phyloP scores from a whole-genome alignment of 2,329 filamentous ascomycete species.

The Aspergillus sp. region DNA sequence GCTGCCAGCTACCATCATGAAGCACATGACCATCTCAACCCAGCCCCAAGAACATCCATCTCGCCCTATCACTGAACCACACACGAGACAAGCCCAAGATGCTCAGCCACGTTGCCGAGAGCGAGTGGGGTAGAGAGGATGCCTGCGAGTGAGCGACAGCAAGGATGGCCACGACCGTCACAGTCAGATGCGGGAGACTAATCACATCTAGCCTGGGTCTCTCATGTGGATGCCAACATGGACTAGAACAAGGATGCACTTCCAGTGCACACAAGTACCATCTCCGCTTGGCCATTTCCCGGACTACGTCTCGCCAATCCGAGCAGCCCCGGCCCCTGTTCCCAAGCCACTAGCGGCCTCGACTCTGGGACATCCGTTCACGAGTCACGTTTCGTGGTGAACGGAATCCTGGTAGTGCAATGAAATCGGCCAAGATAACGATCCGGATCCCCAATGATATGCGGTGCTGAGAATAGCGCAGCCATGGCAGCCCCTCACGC shows the following conservation, averaged over 20 bases:
- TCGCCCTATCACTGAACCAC: neutral
- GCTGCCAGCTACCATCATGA: no score
- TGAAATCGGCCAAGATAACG: constrained; percentile 19
- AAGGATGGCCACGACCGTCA: neutral
- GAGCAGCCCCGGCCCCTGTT: neutral
- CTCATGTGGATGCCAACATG: neutral
- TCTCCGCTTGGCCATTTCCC: constrained; percentile 2
- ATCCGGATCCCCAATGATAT: constrained; percentile 11
- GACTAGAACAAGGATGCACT: neutral
- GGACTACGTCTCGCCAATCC: constrained; percentile 8
- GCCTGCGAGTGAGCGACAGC: neutral
- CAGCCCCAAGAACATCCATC: no score
- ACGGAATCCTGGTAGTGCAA: constrained; percentile 4
- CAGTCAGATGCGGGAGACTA: neutral
- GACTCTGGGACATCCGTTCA: neutral
- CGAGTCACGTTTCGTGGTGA: constrained; percentile 3
- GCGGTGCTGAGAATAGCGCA: constrained; percentile 9
- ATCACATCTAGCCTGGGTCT: neutral
- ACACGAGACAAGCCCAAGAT: neutral
- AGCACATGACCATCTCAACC: no score
- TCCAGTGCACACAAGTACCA: neutral
- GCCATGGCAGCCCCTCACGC: constrained; percentile 15
- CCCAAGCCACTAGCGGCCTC: constrained; percentile 16
- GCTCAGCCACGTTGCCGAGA: constrained; percentile 7
- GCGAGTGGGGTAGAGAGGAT: neutral